A percentile compares a stretch with the other conserved stretches of the same genome.
Conservation (phyloP, 1,284 basidiomycete genomes). For the Takashimella tepidaria region DNA sequence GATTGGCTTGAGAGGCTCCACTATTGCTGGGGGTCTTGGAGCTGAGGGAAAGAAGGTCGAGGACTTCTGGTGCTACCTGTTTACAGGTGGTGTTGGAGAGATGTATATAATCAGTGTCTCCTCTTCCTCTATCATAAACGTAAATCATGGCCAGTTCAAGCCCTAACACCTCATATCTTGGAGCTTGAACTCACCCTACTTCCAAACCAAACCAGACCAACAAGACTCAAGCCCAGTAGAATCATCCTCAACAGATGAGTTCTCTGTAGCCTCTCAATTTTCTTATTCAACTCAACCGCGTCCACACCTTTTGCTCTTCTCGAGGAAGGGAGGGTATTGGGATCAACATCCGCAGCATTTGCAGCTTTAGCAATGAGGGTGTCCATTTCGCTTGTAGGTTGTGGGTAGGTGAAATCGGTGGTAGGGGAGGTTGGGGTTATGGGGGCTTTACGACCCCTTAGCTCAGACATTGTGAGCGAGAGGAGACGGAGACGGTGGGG, state of each 20-base stretch:
- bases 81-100: background rate
- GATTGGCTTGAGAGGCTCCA: background rate
- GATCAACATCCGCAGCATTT: no score
- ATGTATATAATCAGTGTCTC: no score
- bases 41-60: background rate
- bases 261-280: background rate
- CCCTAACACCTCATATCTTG: no score
- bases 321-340: no score
- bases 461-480: no score
- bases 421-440: no score
- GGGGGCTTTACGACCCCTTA: no score
- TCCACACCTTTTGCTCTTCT: background rate
- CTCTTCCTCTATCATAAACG: no score
- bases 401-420: no score
- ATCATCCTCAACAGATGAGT: background rate
- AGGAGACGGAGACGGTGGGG: no score
- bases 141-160: background rate
- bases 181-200: background rate
- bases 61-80: background rate
- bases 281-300: background rate
- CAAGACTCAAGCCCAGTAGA: background rate
- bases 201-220: background rate
- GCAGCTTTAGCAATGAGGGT: no score
- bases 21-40: background rate
- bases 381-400: no score